A percentile compares a stretch with the other conserved stretches of the same genome.
Conservation (phyloP, 75 land plant genomes). For the Pseudotsuga menziesii region DNA sequence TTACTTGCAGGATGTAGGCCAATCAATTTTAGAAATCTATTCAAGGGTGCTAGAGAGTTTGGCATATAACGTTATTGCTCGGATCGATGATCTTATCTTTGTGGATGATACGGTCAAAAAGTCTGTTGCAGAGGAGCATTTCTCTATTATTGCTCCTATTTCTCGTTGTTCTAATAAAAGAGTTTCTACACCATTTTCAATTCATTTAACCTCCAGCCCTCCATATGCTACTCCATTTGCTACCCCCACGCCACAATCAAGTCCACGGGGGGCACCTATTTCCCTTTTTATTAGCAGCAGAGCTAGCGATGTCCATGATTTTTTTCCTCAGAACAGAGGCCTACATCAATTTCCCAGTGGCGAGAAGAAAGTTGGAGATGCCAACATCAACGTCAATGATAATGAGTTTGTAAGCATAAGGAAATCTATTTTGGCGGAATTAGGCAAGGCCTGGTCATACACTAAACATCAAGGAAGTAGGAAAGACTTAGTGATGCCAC, state of each 20-base stretch:
- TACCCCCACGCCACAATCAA: conserved; percentile 44
- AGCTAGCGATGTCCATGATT: not conserved
- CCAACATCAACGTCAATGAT: not conserved
- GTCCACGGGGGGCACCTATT: conserved; percentile 33
- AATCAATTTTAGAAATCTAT: conserved; percentile 89
- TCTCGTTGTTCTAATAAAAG: conserved; percentile 41
- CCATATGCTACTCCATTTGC: conserved; percentile 64
- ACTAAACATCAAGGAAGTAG: conserved; percentile 38
- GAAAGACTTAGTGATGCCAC: too few species aligned
- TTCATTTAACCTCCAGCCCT: conserved; percentile 26
- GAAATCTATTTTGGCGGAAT: conserved; percentile 17
- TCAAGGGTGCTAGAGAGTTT: conserved; percentile 93
- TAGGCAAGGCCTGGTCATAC: conserved; percentile 42
- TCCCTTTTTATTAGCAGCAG: not conserved
- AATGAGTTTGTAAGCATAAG: not conserved
- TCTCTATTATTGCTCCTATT: conserved; percentile 13
- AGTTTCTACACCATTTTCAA: conserved; percentile 56
- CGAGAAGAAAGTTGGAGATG: conserved; percentile 1
- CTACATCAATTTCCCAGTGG: not conserved
- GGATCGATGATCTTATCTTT: conserved; percentile 69
- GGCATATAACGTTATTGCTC: conserved; percentile 81
- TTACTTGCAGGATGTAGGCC: too few species aligned
- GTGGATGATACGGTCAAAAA: conserved; percentile 36
- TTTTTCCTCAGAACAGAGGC: not conserved
- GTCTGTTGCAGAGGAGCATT: conserved; percentile 17